phyloP scores from a whole-genome alignment of 805 yeast genomes.

The Aciculoconidium aculeatum region DNA sequence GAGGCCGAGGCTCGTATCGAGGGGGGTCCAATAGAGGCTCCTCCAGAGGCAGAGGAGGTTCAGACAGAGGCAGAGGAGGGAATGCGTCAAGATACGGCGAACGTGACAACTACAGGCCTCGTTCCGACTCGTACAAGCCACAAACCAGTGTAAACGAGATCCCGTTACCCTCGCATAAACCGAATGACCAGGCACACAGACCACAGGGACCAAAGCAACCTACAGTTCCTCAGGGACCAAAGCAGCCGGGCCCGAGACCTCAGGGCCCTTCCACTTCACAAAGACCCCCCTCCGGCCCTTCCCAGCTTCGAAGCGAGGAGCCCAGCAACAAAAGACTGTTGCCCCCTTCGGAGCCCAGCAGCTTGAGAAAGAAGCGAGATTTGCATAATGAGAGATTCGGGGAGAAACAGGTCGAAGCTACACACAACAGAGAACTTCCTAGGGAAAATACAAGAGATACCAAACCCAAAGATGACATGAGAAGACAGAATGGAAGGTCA shows the following conservation, averaged over 20 bases:
- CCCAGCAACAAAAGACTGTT: slow-evolving; percentile 5
- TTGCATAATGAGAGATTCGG: slow-evolving; percentile 3
- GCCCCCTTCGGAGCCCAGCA: slow-evolving; percentile 9
- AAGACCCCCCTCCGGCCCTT: slow-evolving; percentile 1
- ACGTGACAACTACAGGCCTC: slow-evolving; percentile 19
- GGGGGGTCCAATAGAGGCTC: slow-evolving; percentile 5
- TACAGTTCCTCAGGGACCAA: slow-evolving; percentile 1
- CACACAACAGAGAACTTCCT: too few species aligned
- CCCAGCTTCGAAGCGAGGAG: neutral
- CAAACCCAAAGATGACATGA: too few species aligned
- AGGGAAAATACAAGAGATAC: too few species aligned
- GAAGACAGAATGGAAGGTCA: too few species aligned
- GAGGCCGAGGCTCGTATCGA: slow-evolving; percentile 1
- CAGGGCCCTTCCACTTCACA: too few species aligned
- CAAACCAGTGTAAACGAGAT: too few species aligned
- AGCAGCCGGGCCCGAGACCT: too few species aligned
- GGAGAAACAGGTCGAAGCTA: slow-evolving; percentile 3
- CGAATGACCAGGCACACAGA: too few species aligned
- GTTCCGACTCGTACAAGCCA: slow-evolving; percentile 8
- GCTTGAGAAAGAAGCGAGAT: slow-evolving; percentile 7
- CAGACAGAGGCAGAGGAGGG: slow-evolving; percentile 11
- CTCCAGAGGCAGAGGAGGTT: slow-evolving; percentile 9
- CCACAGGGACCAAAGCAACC: slow-evolving; percentile 1
- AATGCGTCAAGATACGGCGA: slow-evolving; percentile 18
- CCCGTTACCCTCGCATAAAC: too few species aligned